These are phyloP conservation scores for Silene noctiflora DNA, from an alignment of 179 eudicot species.

Conservation along the genomic window DNA sequence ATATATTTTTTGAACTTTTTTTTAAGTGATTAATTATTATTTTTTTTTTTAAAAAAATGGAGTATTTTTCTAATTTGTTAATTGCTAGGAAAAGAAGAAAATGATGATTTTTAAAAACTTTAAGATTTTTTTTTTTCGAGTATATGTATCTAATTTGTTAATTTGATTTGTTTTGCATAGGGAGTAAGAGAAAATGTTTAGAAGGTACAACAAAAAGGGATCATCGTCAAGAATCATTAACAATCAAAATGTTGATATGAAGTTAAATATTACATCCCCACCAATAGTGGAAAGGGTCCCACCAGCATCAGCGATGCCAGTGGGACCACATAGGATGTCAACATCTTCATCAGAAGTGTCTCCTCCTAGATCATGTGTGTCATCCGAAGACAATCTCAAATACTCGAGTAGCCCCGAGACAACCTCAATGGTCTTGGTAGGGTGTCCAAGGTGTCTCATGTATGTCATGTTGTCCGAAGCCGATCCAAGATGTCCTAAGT, in stretches of 20 bases:
- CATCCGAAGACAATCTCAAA: conserved; percentile 54
- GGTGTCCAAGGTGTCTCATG: conserved; percentile 40
- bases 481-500: conserved; percentile 40
- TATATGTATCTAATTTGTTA: no score
- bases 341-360: conserved; percentile 40
- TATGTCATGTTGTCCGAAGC: conserved; percentile 38
- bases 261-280: conserved; percentile 51
- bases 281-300: conserved; percentile 3
- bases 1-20: no score
- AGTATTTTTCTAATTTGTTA: neutral
- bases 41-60: neutral
- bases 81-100: no score
- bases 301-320: neutral
- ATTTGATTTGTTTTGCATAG: neutral
- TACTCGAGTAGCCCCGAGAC: conserved; percentile 60
- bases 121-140: no score
- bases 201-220: conserved; percentile 17
- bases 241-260: conserved; percentile 42
- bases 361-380: conserved; percentile 69
- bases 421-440: conserved; percentile 59
- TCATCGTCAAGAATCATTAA: conserved; percentile 5
- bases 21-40: no score
- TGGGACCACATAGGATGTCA: conserved; percentile 19
- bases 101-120: no score
- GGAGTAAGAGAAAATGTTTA: conserved; percentile 3